Percentiles rank a stretch among this genome's conserved stretches.
These are phyloP conservation scores for Plasmodium billcollinsi DNA, from an alignment of 169 alveolate genomes.

Conservation along the genomic window DNA sequence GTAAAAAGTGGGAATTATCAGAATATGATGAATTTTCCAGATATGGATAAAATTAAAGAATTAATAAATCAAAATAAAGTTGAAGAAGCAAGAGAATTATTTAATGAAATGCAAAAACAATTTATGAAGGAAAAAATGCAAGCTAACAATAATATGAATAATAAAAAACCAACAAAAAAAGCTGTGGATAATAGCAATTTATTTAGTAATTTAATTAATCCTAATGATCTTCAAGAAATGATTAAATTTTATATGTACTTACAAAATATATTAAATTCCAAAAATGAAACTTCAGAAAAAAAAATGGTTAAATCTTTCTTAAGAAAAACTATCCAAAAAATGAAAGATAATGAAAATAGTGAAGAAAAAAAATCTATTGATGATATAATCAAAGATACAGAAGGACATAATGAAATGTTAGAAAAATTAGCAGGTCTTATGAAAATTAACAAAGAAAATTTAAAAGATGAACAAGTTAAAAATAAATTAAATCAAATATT, in stretches of 20 bases:
- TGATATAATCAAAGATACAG: constrained; percentile 67
- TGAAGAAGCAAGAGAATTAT: constrained; percentile 35
- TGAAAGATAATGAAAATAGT: constrained; percentile 67
- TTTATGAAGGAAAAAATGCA: constrained; percentile 3
- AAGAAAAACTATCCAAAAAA: constrained; percentile 74
- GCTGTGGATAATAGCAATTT: neutral
- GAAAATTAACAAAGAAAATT: constrained; percentile 37
- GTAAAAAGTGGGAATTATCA: neutral
- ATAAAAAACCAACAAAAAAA: neutral
- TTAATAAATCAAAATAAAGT: constrained; percentile 38
- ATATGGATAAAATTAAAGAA: constrained; percentile 47
- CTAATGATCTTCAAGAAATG: constrained; percentile 68
- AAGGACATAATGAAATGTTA: constrained; percentile 72
- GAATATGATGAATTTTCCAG: neutral
- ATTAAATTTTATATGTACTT: constrained; percentile 72
- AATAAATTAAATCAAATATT: constrained; percentile 73
- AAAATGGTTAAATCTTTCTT: constrained; percentile 73
- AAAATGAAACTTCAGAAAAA: constrained; percentile 69
- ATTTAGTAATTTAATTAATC: constrained; percentile 52
- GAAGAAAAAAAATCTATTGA: constrained; percentile 70
- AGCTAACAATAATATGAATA: constrained; percentile 12
- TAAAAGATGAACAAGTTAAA: constrained; percentile 45
- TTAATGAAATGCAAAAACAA: constrained; percentile 33
- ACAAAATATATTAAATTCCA: constrained; percentile 54
- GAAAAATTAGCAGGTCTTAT: constrained; percentile 61